phyloP scores from a whole-genome alignment of 2,329 filamentous ascomycete species.

The Didymella glomerata region DNA sequence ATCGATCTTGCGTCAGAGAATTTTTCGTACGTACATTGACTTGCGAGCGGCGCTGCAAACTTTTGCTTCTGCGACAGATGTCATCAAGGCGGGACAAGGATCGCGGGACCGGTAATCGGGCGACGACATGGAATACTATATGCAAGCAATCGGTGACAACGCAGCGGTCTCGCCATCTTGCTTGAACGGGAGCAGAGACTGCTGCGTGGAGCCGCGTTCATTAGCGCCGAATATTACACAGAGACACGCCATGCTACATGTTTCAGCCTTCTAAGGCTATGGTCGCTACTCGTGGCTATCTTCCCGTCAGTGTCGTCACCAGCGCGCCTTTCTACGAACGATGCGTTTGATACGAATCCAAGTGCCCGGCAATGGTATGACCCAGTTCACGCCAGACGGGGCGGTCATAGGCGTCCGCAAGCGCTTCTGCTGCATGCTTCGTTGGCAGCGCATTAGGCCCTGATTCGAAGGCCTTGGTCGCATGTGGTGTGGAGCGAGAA shows the following conservation, averaged over 20 bases:
- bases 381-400: slow-evolving; percentile 9
- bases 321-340: slow-evolving; percentile 17
- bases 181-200: slow-evolving; percentile 15
- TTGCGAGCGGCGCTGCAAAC: slow-evolving; percentile 25
- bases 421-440: slow-evolving; percentile 47
- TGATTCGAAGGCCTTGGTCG: slow-evolving; percentile 37
- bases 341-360: slow-evolving; percentile 35
- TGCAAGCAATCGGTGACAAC: slow-evolving; percentile 42
- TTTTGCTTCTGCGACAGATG: slow-evolving; percentile 28
- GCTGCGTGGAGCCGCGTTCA: slow-evolving; percentile 24
- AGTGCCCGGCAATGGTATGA: slow-evolving; percentile 41
- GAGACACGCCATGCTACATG: slow-evolving; percentile 28
- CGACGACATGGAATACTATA: slow-evolving; percentile 34
- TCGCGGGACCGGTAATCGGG: slow-evolving; percentile 31
- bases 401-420: slow-evolving; percentile 43
- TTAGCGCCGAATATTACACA: slow-evolving; percentile 21
- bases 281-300: slow-evolving; percentile 7
- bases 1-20: slow-evolving; percentile 26
- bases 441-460: slow-evolving; percentile 48
- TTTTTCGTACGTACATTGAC: slow-evolving; percentile 10
- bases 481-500: slow-evolving; percentile 35
- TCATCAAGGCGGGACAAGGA: slow-evolving; percentile 25
- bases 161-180: slow-evolving; percentile 19
- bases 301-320: slow-evolving; percentile 36
- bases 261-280: slow-evolving; percentile 26